These are phyloP conservation scores for Crithidia thermophila DNA, from an alignment of 208 protist species.

Conservation along the genomic window DNA sequence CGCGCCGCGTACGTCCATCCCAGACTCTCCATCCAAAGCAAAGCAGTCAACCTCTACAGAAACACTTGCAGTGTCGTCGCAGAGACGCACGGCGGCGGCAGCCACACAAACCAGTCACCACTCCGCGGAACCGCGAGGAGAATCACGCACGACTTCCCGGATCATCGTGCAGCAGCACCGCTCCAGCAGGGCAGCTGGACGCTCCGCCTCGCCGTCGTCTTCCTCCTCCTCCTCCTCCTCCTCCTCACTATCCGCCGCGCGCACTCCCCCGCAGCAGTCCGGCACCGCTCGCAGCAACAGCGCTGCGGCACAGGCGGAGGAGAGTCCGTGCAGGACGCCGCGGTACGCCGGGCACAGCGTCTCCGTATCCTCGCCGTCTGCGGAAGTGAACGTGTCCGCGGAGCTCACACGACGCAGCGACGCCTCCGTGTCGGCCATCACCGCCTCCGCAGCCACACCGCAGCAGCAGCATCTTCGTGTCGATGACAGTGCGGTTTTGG, in stretches of 20 bases:
- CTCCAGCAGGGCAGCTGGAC: neutral
- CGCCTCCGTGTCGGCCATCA: neutral
- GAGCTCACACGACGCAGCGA: neutral
- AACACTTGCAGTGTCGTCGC: neutral
- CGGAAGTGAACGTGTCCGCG: neutral
- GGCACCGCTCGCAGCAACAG: neutral
- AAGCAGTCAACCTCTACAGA: neutral
- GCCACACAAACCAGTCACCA: neutral
- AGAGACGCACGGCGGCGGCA: neutral
- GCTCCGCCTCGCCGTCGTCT: neutral
- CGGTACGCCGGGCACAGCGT: neutral
- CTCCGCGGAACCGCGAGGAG: neutral
- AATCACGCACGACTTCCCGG: neutral
- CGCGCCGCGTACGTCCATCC: too few relatives aligned
- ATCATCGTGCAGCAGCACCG: slow-evolving; percentile 14
- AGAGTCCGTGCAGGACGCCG: neutral
- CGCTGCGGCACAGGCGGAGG: neutral
- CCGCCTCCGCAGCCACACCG: neutral
- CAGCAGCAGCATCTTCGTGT: neutral
- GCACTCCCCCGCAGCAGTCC: neutral
- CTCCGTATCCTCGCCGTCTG: slow-evolving; percentile 12
- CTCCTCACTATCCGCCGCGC: neutral
- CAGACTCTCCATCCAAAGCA: too few relatives aligned
- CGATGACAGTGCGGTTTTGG: neutral
- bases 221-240: neutral